Conservation (phyloP, 352 stramenopile genomes). For the Globisporangium perplexum region DNA sequence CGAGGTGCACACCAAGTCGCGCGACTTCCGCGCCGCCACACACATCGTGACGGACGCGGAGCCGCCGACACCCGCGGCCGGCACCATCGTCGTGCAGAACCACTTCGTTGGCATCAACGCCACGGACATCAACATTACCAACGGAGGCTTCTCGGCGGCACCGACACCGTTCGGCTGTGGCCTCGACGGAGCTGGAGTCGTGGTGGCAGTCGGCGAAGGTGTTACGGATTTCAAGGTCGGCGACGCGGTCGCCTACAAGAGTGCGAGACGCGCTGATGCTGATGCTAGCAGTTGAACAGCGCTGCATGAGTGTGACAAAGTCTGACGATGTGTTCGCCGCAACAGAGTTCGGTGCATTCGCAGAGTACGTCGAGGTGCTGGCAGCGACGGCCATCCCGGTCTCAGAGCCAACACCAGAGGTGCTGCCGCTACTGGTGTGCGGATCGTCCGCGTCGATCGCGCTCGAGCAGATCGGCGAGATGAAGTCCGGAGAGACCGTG, state of each 20-base stretch:
- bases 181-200: constrained; percentile 13
- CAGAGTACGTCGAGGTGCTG: constrained; percentile 40
- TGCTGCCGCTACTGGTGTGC: constrained; percentile 2
- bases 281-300: neutral
- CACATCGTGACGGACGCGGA: constrained; percentile 23
- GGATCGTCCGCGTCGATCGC: constrained; percentile 29
- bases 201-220: constrained; percentile 28
- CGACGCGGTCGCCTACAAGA: constrained; percentile 38
- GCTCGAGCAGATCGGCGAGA: constrained; percentile 49
- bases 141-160: constrained; percentile 29
- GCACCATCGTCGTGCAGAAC: constrained; percentile 36
- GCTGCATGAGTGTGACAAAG: neutral
- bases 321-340: neutral
- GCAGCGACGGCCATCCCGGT: constrained; percentile 26
- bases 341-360: constrained; percentile 41
- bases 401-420: constrained; percentile 5
- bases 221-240: constrained; percentile 44
- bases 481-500: constrained; percentile 54
- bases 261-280: constrained; percentile 9
- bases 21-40: constrained; percentile 34
- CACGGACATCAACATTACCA: constrained; percentile 56
- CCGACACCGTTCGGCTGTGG: constrained; percentile 34
- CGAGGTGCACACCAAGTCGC: constrained; percentile 38
- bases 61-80: constrained; percentile 16
- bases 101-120: constrained; percentile 58